Evolutionary conservation across 2,329 filamentous ascomycete genomes (phyloP).

Genomic region (Amesomyces nigricolor): DNA sequence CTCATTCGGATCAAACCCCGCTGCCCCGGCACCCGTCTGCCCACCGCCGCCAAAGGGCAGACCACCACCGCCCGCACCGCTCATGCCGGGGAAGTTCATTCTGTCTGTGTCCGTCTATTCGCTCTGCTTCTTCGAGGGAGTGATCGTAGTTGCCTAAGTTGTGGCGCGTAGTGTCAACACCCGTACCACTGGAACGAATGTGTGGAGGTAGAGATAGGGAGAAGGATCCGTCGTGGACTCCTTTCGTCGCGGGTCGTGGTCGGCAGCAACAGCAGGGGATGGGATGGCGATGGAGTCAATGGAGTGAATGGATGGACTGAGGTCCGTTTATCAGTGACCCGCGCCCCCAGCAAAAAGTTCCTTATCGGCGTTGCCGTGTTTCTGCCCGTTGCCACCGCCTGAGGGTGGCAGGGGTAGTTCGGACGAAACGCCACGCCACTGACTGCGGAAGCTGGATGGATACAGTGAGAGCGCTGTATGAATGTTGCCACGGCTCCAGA

Average conservation of each 20-base stretch:
- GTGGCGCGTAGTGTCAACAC: no score
- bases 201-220: not conserved
- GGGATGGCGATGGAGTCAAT: not conserved
- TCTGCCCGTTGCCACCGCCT: constrained; percentile 16
- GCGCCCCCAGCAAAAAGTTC: constrained; percentile 12
- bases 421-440: no score
- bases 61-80: constrained; percentile 3
- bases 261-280: not conserved
- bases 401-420: not conserved
- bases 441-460: no score
- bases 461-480: no score
- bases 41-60: constrained; percentile 25
- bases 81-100: constrained; percentile 24
- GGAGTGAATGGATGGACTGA: not conserved
- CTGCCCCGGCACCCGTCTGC: constrained; percentile 22
- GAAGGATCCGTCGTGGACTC: not conserved
- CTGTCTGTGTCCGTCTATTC: not conserved
- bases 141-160: no score
- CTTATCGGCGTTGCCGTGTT: constrained; percentile 8
- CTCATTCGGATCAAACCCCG: constrained; percentile 39
- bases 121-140: not conserved
- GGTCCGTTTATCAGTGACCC: constrained; percentile 1
- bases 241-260: not conserved
- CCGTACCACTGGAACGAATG: not conserved
- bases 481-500: no score